Base-by-base conservation (phyloP, 179 eudicot species). In the Silene coronaria region DNA sequence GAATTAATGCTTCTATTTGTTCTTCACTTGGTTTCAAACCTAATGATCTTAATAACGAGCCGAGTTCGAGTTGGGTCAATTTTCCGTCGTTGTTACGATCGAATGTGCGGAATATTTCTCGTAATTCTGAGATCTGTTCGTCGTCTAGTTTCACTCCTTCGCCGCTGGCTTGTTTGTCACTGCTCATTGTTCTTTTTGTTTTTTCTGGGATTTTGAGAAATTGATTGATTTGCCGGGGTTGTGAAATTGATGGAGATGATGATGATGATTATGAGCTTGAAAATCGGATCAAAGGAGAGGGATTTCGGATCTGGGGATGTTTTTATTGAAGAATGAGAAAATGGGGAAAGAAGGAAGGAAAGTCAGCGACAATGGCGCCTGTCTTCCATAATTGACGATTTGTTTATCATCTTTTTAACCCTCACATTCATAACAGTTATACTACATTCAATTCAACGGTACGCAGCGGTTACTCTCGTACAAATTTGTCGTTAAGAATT, bases 51-150 rank as follows among this genome's bases (percentile, higher is more conserved):
- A 85, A 75, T 21, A 85, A 74, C 0, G 86, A 85, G 0, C 85
- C 88, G n/a, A 85, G 77, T 66, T 85, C 88, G 0, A 85, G 79
- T 72, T 85, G 86, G 1, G 86, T 85, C 5, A 85, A 64, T 32
- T 81, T 85, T 19, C 88, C 88, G 65, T 85, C 86, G 75, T 85
- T 74, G 74, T 85, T 85, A 4, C 84, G 65, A 30, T 85, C 88
- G 78, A 85, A 85, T 26, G 77, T 70, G 3, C 86, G 24, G 76
- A 85, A 85, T 23, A 85, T 83, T 28, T 85, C 88, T 6, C 88
- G 75, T 23, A 85, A 61, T 70, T 85, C 86, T 16, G 85, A 67
- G 6, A 85, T 80, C 70, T 85, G 88, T 10, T 85, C 86, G 73
- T 85, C 88, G 53, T 83, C 86, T 5, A 85, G 73, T 21, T 82